phyloP scores from a whole-genome alignment of 164 flowering plant species.

The Warburgia ugandensis region DNA sequence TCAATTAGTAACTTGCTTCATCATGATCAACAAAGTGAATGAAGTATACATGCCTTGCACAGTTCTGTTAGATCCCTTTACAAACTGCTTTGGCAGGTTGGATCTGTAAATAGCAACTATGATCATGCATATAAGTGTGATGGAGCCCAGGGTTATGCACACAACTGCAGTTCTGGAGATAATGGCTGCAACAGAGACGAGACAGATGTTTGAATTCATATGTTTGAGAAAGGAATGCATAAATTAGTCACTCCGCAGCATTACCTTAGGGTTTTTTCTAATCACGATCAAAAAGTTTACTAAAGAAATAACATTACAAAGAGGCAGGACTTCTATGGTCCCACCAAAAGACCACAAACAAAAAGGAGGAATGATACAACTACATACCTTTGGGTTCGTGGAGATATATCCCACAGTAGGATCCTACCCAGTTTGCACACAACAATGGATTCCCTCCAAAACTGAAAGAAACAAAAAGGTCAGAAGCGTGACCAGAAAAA shows the following conservation, averaged over 20 bases:
- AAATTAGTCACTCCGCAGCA: no score
- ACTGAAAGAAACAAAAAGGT: slow-evolving; percentile 26
- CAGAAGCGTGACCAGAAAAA: no score
- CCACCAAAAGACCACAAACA: no score
- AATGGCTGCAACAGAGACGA: slow-evolving; percentile 27
- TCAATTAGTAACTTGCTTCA: background rate
- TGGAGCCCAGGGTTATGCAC: slow-evolving; percentile 54
- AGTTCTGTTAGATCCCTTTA: slow-evolving; percentile 26
- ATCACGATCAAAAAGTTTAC: no score
- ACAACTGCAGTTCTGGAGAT: slow-evolving; percentile 57
- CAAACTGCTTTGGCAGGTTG: slow-evolving; percentile 33
- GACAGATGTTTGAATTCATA: no score
- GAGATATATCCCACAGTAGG: slow-evolving; percentile 42
- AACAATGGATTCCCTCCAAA: slow-evolving; percentile 73
- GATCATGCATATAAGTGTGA: slow-evolving; percentile 44
- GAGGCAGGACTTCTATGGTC: no score
- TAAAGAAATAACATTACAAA: no score
- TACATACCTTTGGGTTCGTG: slow-evolving; percentile 51
- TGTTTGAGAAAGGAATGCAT: no score
- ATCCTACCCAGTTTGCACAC: slow-evolving; percentile 80
- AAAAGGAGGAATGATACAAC: no score
- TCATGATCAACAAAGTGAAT: background rate
- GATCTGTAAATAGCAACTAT: slow-evolving; percentile 58
- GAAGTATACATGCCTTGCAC: slow-evolving; percentile 39
- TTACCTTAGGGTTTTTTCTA: no score